Evolutionary conservation across 768 basidiomycete genomes (phyloP).

Genomic region (Boletus rufocinnamomeus): DNA sequence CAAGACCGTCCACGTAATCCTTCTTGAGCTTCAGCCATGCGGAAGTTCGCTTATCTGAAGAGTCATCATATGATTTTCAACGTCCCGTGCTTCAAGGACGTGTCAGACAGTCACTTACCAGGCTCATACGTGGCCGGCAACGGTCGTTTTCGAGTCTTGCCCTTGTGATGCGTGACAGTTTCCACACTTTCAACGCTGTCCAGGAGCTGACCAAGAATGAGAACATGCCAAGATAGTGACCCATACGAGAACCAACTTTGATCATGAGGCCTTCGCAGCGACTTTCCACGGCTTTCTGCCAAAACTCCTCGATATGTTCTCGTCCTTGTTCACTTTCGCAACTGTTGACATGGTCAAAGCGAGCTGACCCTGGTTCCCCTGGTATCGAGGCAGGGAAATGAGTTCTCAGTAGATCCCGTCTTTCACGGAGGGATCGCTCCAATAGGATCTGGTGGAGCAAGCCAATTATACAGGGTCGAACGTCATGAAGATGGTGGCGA

Average conservation of each 20-base stretch:
- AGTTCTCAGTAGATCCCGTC: slow-evolving; percentile 63
- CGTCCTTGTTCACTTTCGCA: slow-evolving; percentile 64
- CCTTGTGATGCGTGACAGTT: slow-evolving; percentile 35
- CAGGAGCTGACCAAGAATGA: slow-evolving; percentile 51
- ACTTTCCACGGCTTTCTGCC: slow-evolving; percentile 70
- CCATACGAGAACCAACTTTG: slow-evolving; percentile 52
- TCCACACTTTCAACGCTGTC: slow-evolving; percentile 52
- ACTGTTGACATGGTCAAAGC: slow-evolving; percentile 73
- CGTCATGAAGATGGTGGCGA: not conserved
- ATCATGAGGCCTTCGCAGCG: slow-evolving; percentile 94
- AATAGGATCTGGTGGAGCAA: slow-evolving; percentile 57
- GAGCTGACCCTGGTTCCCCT: slow-evolving; percentile 49
- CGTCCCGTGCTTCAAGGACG: not conserved
- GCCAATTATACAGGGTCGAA: slow-evolving; percentile 3
- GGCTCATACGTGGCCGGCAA: slow-evolving; percentile 87
- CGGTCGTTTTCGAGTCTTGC: slow-evolving; percentile 56
- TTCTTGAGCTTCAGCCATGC: slow-evolving; percentile 94
- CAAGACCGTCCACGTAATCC: slow-evolving; percentile 80
- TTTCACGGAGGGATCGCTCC: slow-evolving; percentile 64
- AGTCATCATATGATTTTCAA: not conserved
- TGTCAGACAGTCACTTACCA: slow-evolving; percentile 37
- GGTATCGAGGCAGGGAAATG: slow-evolving; percentile 58
- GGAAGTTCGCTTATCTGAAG: slow-evolving; percentile 73
- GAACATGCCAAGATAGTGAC: not conserved
- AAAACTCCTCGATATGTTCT: slow-evolving; percentile 71